These are phyloP conservation scores for Alternaria ethzedia DNA, from an alignment of 2,329 filamentous ascomycete species.

Conservation along the genomic window DNA sequence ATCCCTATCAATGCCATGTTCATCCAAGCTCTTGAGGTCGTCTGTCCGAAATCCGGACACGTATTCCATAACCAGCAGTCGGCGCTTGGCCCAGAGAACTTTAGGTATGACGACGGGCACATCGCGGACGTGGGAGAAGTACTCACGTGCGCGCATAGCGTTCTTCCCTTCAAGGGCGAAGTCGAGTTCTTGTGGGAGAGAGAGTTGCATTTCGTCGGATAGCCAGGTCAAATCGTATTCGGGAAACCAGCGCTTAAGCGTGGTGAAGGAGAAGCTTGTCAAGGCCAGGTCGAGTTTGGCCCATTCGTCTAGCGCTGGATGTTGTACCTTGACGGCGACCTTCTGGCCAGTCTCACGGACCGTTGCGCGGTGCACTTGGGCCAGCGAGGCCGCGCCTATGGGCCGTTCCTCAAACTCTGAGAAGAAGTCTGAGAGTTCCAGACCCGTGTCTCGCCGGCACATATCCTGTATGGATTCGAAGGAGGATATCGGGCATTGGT, in stretches of 20 bases:
- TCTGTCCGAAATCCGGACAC: slow-evolving; percentile 86
- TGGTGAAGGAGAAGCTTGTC: slow-evolving; percentile 87
- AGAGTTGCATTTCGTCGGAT: slow-evolving; percentile 88
- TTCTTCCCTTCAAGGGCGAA: slow-evolving; percentile 87
- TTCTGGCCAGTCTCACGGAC: slow-evolving; percentile 81
- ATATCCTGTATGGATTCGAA: slow-evolving; percentile 85
- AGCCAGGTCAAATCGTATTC: slow-evolving; percentile 98
- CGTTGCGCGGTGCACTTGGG: slow-evolving; percentile 90
- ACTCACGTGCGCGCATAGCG: slow-evolving; percentile 76
- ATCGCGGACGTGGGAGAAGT: slow-evolving; percentile 76
- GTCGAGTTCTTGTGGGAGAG: slow-evolving; percentile 88
- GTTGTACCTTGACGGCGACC: slow-evolving; percentile 96
- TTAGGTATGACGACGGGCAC: slow-evolving; percentile 87
- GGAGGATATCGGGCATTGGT: slow-evolving; percentile 92
- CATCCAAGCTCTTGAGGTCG: slow-evolving; percentile 85
- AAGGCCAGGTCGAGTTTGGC: slow-evolving; percentile 84
- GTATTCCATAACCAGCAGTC: slow-evolving; percentile 95
- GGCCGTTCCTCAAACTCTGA: slow-evolving; percentile 80
- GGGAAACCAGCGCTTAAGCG: slow-evolving; percentile 90
- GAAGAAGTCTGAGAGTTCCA: slow-evolving; percentile 80
- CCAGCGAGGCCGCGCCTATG: slow-evolving; percentile 90
- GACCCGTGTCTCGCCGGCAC: slow-evolving; percentile 83
- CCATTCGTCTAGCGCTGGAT: slow-evolving; percentile 89
- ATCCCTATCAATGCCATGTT: slow-evolving; percentile 86
- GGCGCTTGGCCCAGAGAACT: slow-evolving; percentile 85